Evolutionary conservation across 768 basidiomycete species (phyloP).

Genomic region (Russula foetens): DNA sequence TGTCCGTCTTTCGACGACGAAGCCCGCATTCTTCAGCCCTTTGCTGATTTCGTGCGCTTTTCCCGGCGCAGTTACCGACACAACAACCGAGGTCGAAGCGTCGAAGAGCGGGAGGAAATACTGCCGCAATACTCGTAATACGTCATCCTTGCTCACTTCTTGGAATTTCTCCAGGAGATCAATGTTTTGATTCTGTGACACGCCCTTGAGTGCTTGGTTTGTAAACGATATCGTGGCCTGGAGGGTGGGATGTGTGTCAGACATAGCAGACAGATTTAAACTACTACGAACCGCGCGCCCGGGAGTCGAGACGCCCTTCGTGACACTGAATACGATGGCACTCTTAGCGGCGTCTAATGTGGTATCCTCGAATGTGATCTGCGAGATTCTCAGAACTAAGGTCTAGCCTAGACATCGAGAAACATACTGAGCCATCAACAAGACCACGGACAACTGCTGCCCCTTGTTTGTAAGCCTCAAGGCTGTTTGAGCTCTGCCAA

Average conservation of each 20-base stretch:
- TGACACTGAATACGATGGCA: constrained; percentile 77
- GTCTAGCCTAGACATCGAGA: neutral
- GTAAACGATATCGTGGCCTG: constrained; percentile 78
- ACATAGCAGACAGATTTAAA: neutral
- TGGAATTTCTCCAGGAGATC: constrained; percentile 75
- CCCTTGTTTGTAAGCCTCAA: constrained; percentile 76
- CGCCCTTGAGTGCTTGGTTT: constrained; percentile 86
- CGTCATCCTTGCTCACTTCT: constrained; percentile 70
- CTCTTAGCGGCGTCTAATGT: constrained; percentile 88
- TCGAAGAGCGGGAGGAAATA: constrained; percentile 85
- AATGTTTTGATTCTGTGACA: constrained; percentile 65
- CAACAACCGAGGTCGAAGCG: constrained; percentile 63
- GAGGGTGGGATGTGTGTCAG: neutral
- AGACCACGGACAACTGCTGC: constrained; percentile 69
- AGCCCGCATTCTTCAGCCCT: constrained; percentile 61
- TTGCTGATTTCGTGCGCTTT: constrained; percentile 66
- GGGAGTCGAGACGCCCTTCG: constrained; percentile 75
- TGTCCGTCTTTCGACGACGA: constrained; percentile 64
- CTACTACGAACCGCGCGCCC: constrained; percentile 63
- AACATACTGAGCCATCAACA: constrained; percentile 69
- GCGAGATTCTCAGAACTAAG: constrained; percentile 7
- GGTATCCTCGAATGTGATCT: constrained; percentile 78
- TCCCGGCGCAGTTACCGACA: constrained; percentile 75
- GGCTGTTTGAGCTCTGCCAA: constrained; percentile 66
- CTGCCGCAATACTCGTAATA: constrained; percentile 55